Percentiles rank a stretch among this genome's conserved stretches.
These are phyloP conservation scores for Teratosphaeria destructans DNA, from an alignment of 2,329 filamentous ascomycete genomes.

Conservation along the genomic window DNA sequence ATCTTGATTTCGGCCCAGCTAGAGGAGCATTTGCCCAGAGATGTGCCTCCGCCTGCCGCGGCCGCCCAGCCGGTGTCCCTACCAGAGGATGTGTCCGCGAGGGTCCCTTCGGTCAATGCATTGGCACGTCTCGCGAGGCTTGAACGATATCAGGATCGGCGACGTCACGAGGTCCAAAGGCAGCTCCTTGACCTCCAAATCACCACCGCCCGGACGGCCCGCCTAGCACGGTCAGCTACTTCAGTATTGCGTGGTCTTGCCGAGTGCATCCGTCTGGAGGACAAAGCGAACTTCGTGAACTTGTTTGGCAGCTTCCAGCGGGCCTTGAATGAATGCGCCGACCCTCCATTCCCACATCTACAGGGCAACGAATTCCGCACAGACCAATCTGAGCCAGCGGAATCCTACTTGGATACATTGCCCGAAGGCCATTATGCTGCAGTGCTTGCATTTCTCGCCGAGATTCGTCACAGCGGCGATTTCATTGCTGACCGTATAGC, in stretches of 20 bases:
- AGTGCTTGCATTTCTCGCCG: constrained; percentile 67
- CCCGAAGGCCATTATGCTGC: constrained; percentile 62
- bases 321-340: constrained; percentile 52
- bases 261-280: constrained; percentile 66
- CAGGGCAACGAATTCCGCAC: constrained; percentile 30
- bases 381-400: constrained; percentile 37
- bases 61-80: background rate
- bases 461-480: constrained; percentile 75
- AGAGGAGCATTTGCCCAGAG: background rate
- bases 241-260: constrained; percentile 65
- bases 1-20: background rate
- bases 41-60: background rate
- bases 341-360: background rate
- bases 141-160: constrained; percentile 58
- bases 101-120: constrained; percentile 1
- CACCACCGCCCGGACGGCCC: constrained; percentile 63
- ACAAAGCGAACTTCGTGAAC: constrained; percentile 65
- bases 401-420: constrained; percentile 52
- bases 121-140: constrained; percentile 2
- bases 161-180: constrained; percentile 61
- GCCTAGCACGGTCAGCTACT: constrained; percentile 64
- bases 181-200: constrained; percentile 65
- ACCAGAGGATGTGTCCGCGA: background rate
- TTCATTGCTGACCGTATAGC: constrained; percentile 77
- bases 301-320: constrained; percentile 71